Base-by-base conservation (phyloP, 495 filamentous ascomycete genomes). In the Wilcoxina mikolae region DNA sequence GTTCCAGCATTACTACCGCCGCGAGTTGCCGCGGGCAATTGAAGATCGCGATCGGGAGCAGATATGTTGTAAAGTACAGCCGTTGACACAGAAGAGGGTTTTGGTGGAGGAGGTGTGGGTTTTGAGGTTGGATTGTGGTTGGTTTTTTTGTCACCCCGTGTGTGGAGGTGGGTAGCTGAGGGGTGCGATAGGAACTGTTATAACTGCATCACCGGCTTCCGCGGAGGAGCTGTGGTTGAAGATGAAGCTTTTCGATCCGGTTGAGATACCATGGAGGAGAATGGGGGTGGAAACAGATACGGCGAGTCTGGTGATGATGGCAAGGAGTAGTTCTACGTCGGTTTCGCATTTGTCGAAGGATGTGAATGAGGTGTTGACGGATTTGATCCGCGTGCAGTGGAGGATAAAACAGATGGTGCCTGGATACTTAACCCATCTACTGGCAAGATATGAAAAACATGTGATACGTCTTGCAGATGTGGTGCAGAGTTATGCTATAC, bases 61-160 rank as follows among this genome's bases (percentile, higher is more conserved):
- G 44, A 45, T 53, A 1, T 55, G 42, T 3, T 10, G 20, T 39
- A 58, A 58, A 44, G 24, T 58, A 1, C 17, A n/a, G 53, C 25
- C 12, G 18, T 28, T 2, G 31, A 17, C 25, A 29, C 33, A 50
- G 28, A 44, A 17, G 22, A 5, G 2, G 28, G 39, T 58, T 12
- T 18, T 55, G 44, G 53, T 58, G 24, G 54, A 58, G n/a, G 47
- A 58, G n/a, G 25, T 58, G 50, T 58, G 56, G 56, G 41, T 58
- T 9, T 27, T 58, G 45, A 18, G 39, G 17, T 44, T 58, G 25
- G 54, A 58, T 27, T 38, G 31, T 38, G 54, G 56, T 58, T 47
- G 26, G 51, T 27, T 26, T 20, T 49, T 25, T 38, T 22, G 17
- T 24, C 4, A 26, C 4, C 9, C 44, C 18, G 41, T 17, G 3